A percentile compares a stretch with the other conserved stretches of the same genome.
Evolutionary conservation across 495 filamentous ascomycete species (phyloP).

Genomic region (Annulohypoxylon stygium): DNA sequence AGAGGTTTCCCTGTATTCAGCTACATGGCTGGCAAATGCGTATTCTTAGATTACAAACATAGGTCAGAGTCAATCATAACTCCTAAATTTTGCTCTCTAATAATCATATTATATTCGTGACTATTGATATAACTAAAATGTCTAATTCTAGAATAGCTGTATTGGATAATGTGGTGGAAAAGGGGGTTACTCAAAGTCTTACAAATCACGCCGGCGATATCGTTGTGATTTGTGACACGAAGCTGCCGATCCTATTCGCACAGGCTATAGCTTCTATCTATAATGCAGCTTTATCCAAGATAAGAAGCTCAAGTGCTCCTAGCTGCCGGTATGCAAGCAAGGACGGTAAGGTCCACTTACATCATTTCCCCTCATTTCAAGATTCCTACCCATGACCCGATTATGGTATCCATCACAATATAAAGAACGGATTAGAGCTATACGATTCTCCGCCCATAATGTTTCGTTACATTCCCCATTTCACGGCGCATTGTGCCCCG

Average conservation of each 20-base stretch:
- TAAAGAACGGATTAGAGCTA: background rate
- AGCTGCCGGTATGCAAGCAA: background rate
- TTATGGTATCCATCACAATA: background rate
- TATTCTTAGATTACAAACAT: constrained; percentile 1
- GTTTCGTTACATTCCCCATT: background rate
- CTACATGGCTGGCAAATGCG: constrained; percentile 35
- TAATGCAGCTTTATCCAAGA: background rate
- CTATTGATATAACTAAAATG: too few relatives aligned
- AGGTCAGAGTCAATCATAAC: background rate
- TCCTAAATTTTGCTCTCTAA: background rate
- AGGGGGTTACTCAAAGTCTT: background rate
- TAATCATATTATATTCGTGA: too few relatives aligned
- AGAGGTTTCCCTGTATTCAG: constrained; percentile 40
- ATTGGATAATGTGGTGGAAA: background rate
- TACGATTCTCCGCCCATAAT: background rate
- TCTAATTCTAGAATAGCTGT: background rate
- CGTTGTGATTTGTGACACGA: background rate
- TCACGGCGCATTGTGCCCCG: background rate
- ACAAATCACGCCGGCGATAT: background rate
- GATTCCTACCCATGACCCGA: background rate
- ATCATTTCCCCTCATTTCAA: constrained; percentile 19
- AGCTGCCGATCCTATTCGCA: background rate
- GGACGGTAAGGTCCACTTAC: background rate
- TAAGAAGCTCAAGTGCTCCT: background rate
- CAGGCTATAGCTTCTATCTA: background rate